Evolutionary conservation across 192 early-diverging fungal genomes (phyloP).

Genomic region (Mortierella claussenii): DNA sequence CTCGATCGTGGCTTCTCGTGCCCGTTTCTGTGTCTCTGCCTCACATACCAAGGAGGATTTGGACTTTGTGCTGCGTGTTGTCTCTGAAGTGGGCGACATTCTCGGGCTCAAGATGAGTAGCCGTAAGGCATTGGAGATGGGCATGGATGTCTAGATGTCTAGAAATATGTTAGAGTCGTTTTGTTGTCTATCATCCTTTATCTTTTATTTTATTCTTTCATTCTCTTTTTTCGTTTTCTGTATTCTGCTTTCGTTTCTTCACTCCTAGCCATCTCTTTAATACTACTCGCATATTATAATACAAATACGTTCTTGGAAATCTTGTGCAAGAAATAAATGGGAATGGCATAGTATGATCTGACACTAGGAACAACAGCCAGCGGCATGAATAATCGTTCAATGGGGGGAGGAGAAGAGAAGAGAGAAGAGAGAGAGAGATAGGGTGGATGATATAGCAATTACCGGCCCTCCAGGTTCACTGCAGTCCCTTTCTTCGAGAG

Average conservation of each 20-base stretch:
- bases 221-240: constrained; percentile 3
- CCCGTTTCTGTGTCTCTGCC: constrained; percentile 94
- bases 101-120: constrained; percentile 72
- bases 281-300: constrained; percentile 4
- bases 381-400: too few relatives aligned
- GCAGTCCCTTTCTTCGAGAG: neutral
- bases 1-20: constrained; percentile 94
- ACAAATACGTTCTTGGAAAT: neutral
- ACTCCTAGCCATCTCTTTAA: too few relatives aligned
- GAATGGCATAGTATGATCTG: too few relatives aligned
- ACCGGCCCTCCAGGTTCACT: constrained; percentile 38
- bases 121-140: constrained; percentile 46
- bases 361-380: too few relatives aligned
- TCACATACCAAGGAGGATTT: constrained; percentile 96
- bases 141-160: constrained; percentile 42
- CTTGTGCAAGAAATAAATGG: neutral
- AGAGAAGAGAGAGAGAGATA: too few relatives aligned
- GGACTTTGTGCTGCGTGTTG: constrained; percentile 75
- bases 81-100: constrained; percentile 80
- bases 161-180: too few relatives aligned
- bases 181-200: too few relatives aligned
- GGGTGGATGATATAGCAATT: constrained; percentile 45
- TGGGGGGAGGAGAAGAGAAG: too few relatives aligned
- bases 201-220: too few relatives aligned
- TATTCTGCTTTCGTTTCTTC: constrained; percentile 11